Base-by-base conservation (phyloP, 1,139 yeast species). In the Kurtzmaniella quercitrusa region DNA sequence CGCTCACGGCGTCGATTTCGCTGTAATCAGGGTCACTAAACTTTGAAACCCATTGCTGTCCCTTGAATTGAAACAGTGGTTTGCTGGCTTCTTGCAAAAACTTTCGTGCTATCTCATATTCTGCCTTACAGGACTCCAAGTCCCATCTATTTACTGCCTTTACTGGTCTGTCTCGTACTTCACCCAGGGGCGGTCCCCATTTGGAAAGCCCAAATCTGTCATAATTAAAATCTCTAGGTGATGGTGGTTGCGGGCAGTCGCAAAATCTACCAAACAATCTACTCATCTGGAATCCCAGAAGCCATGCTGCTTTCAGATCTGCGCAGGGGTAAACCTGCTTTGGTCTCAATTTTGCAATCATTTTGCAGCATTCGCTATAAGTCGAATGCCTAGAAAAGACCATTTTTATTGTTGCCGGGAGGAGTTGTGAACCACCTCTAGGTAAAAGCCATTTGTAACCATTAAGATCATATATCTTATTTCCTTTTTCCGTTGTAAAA, bases 351-450 rank as follows among this genome's bases (percentile, higher is more conserved):
- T 61, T 33, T 8, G 56, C 46, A 0, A 77, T 54, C 11, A 80
- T 65, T 2, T 63, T 49, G n/a, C 60, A 46, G 8, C 69, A 57
- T 50, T 80, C 85, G 2, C 64, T 47, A 45, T 65, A 75, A 0
- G 83, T 76, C 1, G 84, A 76, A 48, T 80, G 85, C 23, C 84
- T 57, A 1, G 84, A 77, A 52, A 73, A 79, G 21, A 71, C 57
- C 33, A 73, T 63, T 42, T 61, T 60, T 0, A 77, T 45, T 9
- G 65, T 67, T 8, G 57, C 60, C 0, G 80, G 78, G 6, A 78
- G 60, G 5, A 76, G 51, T 16, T 60, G 62, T 0, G 52, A 46
- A 0, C 61, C 54, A 3, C 59, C 60, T 11, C 46, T 43, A 0
- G 71, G 64, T 11, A 57, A 53, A 26, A 63, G 43, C 72, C 70